phyloP scores from a whole-genome alignment of 2,329 filamentous ascomycete genomes.

The Apiospora aurea region DNA sequence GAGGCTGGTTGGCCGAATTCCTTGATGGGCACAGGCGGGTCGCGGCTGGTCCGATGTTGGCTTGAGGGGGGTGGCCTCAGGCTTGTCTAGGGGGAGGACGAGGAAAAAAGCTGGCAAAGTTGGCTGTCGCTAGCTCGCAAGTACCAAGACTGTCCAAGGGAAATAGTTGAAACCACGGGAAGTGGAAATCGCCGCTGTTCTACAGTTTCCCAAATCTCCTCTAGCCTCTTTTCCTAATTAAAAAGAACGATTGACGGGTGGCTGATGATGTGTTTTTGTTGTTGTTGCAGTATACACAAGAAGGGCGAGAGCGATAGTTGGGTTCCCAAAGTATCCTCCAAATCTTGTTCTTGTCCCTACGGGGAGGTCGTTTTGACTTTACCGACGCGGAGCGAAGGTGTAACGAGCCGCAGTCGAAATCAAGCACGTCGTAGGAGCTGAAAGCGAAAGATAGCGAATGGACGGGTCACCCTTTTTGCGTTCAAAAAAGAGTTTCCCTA shows the following conservation, averaged over 20 bases:
- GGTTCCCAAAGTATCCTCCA: conserved; percentile 20
- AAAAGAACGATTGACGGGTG: conserved; percentile 22
- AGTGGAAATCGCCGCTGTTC: not conserved
- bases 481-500: conserved; percentile 22
- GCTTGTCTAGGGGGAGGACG: not conserved
- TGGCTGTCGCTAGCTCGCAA: conserved; percentile 19
- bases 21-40: conserved; percentile 21
- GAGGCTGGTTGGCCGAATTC: conserved; percentile 5
- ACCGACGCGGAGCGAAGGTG: conserved; percentile 27
- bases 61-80: not conserved
- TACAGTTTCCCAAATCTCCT: not conserved
- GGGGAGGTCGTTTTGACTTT: conserved; percentile 21
- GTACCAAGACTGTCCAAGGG: conserved; percentile 4
- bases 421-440: conserved; percentile 15
- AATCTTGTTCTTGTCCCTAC: conserved; percentile 21
- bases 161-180: not conserved
- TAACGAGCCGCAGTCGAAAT: conserved; percentile 24
- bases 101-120: conserved; percentile 20
- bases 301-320: conserved; percentile 10
- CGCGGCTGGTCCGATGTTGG: conserved; percentile 23
- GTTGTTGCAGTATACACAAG: conserved; percentile 22
- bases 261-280: conserved; percentile 20
- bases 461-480: conserved; percentile 13
- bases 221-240: not conserved
- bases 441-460: conserved; percentile 22